These are phyloP conservation scores for Phytophthora crassamura DNA, from an alignment of 352 stramenopile species.

Conservation along the genomic window DNA sequence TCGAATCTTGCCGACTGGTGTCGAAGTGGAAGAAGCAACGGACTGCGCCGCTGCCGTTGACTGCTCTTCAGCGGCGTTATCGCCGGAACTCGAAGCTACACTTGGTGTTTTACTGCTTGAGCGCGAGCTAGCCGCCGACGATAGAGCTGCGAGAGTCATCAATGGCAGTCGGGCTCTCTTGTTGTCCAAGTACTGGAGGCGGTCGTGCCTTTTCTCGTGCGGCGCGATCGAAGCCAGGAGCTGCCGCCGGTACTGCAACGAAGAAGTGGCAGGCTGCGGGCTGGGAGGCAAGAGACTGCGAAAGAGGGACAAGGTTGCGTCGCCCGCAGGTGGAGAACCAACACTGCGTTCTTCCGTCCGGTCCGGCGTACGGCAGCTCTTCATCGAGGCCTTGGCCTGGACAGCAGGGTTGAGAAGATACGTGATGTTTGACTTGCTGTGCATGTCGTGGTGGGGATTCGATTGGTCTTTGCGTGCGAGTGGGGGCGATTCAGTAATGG, in stretches of 20 bases:
- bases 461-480: conserved; percentile 3
- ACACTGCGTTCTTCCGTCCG: background rate
- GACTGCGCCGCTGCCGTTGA: conserved; percentile 12
- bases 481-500: conserved; percentile 16
- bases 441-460: conserved; percentile 21
- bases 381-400: conserved; percentile 13
- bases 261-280: conserved; percentile 34
- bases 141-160: conserved; percentile 31
- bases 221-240: conserved; percentile 44
- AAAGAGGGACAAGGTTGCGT: conserved; percentile 40
- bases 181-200: conserved; percentile 10
- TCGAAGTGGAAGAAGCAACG: conserved; percentile 12
- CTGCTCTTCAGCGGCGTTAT: background rate
- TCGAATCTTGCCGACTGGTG: conserved; percentile 14
- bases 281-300: conserved; percentile 33
- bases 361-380: conserved; percentile 18
- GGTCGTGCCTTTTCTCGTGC: conserved; percentile 31
- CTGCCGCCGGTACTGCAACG: conserved; percentile 32
- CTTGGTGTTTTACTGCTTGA: conserved; percentile 12
- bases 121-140: conserved; percentile 7
- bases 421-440: conserved; percentile 51
- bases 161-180: conserved; percentile 24
- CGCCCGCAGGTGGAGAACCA: background rate
- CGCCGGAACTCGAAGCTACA: conserved; percentile 16
- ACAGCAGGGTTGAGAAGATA: conserved; percentile 50